Evolutionary conservation across 257 asterid genomes (phyloP), one percentile per base, ranked within the genome.

Genomic region (Paraleonurus japonicus): DNA sequence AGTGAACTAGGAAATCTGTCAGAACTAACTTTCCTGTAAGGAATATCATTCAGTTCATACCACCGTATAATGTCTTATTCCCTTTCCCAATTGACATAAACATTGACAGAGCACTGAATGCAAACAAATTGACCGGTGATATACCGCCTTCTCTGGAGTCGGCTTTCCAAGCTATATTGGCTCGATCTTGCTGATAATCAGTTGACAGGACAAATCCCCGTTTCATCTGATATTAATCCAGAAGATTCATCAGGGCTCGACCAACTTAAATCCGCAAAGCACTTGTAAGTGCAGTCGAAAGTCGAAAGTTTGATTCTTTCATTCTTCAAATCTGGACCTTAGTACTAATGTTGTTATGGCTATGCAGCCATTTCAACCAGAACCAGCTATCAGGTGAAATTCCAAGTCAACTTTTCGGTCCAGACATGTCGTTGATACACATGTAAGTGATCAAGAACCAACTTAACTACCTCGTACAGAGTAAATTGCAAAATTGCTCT

Each of bases 341-440:
- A 19, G 15, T 7, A 35, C 83, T 84, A 15, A 85, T 67, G 41
- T 27, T 63, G 35, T 11, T 10, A 23, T 22, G 28, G 5, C 60
- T 74, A 39, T 74, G 77, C 93, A 92, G 98, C 86, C 97, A 92
- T 88, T 90, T 92, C 82, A 90, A 89, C 87, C 87, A 82, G 77
- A 92, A 92, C 80, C 78, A 72, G 87, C 92, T 92, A 54, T 90
- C 98, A 2, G 98, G 98, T 32, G 61, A 61, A 58, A 87, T 92
- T 57, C 96, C 96, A 0, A 64, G 71, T 77, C 62, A 78, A 67
- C 90, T 90, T 61, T 90, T 92, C 24, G 74, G 79, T 68, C 69
- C 86, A 28, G 96, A 87, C 78, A 90, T 88, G 96, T 81, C 86
- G 45, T 70, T 90, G 72, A 86, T 88, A 80, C 98, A 92, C 59